phyloP scores from a whole-genome alignment of 2,329 filamentous ascomycete species.

The Emergomyces orientalis region DNA sequence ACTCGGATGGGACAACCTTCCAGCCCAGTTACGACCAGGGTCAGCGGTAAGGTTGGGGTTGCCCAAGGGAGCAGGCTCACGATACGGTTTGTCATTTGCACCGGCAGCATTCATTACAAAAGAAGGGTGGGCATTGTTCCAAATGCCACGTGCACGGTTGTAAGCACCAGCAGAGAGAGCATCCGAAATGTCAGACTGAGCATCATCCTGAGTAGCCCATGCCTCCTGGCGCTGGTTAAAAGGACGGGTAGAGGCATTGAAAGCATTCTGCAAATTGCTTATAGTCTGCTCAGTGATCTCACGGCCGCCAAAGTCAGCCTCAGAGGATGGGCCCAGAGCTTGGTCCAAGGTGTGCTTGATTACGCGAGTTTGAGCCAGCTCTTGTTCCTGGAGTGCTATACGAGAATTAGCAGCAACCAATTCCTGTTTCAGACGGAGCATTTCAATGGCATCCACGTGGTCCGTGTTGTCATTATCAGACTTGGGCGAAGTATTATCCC shows the following conservation, averaged over 20 bases:
- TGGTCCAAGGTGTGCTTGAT: conserved; percentile 55
- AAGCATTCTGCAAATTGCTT: conserved; percentile 42
- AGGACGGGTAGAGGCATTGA: conserved; percentile 42
- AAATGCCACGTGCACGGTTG: conserved; percentile 29
- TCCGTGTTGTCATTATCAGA: conserved; percentile 10
- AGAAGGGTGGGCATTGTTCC: conserved; percentile 18
- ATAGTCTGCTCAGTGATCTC: conserved; percentile 45
- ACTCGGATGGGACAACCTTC: conserved; percentile 17
- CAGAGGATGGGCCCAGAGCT: conserved; percentile 45
- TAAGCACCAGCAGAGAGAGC: conserved; percentile 34
- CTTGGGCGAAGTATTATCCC: not conserved
- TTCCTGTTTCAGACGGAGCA: conserved; percentile 49
- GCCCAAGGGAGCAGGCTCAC: conserved; percentile 19
- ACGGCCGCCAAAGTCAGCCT: conserved; percentile 41
- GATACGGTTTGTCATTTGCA: conserved; percentile 23
- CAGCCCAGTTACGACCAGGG: conserved; percentile 25
- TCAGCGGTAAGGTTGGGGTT: conserved; percentile 22
- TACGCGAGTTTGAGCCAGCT: conserved; percentile 51
- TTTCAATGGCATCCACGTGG: conserved; percentile 37
- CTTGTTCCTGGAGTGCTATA: conserved; percentile 52
- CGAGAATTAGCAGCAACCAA: conserved; percentile 48
- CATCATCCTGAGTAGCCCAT: conserved; percentile 38
- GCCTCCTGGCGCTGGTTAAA: conserved; percentile 34
- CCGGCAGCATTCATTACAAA: conserved; percentile 15
- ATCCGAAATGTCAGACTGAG: conserved; percentile 38